These are phyloP conservation scores for Citrus unshiu DNA, from an alignment of 345 rosid species.

Conservation along the genomic window DNA sequence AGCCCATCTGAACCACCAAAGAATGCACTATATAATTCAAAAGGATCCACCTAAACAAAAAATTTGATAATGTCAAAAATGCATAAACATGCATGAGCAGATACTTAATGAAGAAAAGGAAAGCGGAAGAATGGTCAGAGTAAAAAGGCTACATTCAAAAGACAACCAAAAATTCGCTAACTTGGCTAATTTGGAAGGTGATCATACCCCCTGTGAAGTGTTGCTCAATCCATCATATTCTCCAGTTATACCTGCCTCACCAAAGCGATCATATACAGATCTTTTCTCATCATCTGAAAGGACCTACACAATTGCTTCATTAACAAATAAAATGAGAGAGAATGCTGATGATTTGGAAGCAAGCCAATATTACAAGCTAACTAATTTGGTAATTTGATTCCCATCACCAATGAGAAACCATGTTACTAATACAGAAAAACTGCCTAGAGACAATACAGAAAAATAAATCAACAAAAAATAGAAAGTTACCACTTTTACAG, in stretches of 20 bases:
- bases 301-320: constrained; percentile 62
- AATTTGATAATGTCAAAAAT: not conserved
- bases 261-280: constrained; percentile 79
- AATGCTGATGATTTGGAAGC: not conserved
- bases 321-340: constrained; percentile 15
- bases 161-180: not conserved
- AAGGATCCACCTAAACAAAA: constrained; percentile 73
- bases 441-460: not conserved
- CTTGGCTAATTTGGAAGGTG: not conserved
- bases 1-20: constrained; percentile 75
- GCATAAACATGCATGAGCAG: not conserved
- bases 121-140: not conserved
- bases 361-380: not conserved
- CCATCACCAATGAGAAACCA: not conserved
- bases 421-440: not conserved
- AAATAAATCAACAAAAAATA: not conserved
- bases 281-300: constrained; percentile 94
- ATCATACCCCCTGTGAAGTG: constrained; percentile 55
- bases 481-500: not conserved
- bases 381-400: not conserved
- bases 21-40: constrained; percentile 71
- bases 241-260: constrained; percentile 71
- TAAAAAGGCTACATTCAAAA: not conserved
- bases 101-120: not conserved
- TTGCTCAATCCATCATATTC: constrained; percentile 48